These are phyloP conservation scores for Scutellaria galericulata DNA, from an alignment of 257 asterid genomes.

Conservation along the genomic window DNA sequence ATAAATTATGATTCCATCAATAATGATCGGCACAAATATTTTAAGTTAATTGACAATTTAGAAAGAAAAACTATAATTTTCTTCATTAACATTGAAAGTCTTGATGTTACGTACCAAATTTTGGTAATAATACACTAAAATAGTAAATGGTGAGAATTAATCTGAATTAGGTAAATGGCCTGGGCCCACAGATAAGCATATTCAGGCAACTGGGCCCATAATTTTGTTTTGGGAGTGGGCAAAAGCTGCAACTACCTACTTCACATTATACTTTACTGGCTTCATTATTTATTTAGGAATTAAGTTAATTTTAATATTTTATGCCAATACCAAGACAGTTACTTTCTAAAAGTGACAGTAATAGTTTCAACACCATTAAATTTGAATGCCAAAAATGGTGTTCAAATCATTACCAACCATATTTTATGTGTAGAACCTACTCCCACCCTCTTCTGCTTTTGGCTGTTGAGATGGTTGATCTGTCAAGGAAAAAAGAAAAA, in stretches of 20 bases:
- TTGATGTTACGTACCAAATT: not conserved
- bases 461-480: no score
- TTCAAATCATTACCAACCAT: no score
- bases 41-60: not conserved
- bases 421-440: no score
- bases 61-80: not conserved
- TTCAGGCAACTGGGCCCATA: conserved; percentile 2
- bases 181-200: not conserved
- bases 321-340: no score
- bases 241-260: conserved; percentile 23
- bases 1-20: no score
- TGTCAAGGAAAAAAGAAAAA: no score
- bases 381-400: no score
- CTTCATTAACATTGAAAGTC: not conserved
- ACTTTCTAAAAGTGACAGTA: no score
- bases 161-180: not conserved
- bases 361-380: no score
- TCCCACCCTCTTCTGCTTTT: no score
- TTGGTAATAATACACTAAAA: not conserved
- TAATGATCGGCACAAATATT: no score
- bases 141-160: not conserved
- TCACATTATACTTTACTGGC: conserved; percentile 16
- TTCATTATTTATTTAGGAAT: not conserved
- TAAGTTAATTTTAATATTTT: no score
- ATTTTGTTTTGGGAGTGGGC: conserved; percentile 3